Evolutionary conservation across 1,139 yeast genomes (phyloP), one percentile per base, ranked within the genome.

Genomic region (Kodamaea sp.): DNA sequence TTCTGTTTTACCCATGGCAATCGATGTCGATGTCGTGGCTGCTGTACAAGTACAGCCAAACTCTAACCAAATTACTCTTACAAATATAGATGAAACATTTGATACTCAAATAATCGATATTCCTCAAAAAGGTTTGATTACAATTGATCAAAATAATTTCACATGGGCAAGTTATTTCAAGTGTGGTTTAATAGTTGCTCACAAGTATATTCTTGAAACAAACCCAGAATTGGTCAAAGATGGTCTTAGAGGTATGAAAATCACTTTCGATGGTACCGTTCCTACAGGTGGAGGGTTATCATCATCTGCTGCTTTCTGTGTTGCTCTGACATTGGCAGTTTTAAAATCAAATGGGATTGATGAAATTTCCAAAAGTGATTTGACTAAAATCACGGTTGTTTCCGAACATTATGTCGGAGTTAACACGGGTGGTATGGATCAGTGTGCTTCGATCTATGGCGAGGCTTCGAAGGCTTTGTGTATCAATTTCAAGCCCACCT

Each of bases 381-480:
- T 83, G 45, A 79, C 84, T 31, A 62, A 65, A 44, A 78, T 83
- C 40, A 79, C 88, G 8, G 82, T 79, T 39, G 81, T 78, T 12
- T 78, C 83, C 36, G 90, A 83, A 54, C 87, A 82, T 60, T 79
- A 78, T 41, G 78, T 83, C 32, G 90, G 90, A 22, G 84, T 83
- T 39, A 82, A 81, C 55, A 79, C 82, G 32, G 90, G 90, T 22
- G 90, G 90, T 32, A 77, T 83, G 85, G 90, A 83, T 56, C 90
- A 83, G 60, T 73, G 84, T 45, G 89, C 90, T 3, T 76, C 84
- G 2, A 72, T 83, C 22, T 81, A 75, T 50, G 89, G 89, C n/a
- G 79, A 75, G 49, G 65, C 61, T 32, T 72, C 70, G 43, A 78
- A 81, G 48, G 84, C 84, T 2, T 58, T 83, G 44, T 70, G 76